These are phyloP conservation scores for Gardenia jasminoides DNA, from an alignment of 257 asterid genomes.

Conservation along the genomic window DNA sequence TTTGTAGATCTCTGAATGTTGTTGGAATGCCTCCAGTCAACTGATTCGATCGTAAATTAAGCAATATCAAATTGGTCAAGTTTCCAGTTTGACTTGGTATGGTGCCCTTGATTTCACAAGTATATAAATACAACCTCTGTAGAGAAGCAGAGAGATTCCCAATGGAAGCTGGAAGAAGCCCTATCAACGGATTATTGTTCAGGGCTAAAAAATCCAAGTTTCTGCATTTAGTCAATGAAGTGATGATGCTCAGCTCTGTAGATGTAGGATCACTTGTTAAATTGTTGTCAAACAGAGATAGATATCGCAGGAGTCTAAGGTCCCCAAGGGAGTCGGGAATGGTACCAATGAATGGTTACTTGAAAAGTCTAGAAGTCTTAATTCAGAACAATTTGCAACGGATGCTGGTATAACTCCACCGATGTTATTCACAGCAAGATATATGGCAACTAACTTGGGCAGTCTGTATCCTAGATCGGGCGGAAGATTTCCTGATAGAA, in stretches of 20 bases:
- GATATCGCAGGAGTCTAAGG: background rate
- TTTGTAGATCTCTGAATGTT: slow-evolving; percentile 15
- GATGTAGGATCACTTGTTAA: background rate
- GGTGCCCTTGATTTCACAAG: background rate
- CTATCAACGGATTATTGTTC: background rate
- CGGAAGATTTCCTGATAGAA: background rate
- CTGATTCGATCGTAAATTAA: no score
- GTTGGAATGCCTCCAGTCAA: no score
- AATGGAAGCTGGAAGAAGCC: slow-evolving; percentile 11
- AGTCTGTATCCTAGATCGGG: background rate
- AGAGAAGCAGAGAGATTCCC: background rate
- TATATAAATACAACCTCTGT: background rate
- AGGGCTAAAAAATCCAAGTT: background rate
- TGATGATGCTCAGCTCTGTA: background rate
- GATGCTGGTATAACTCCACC: slow-evolving; percentile 13
- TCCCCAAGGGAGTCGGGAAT: background rate
- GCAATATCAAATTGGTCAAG: no score
- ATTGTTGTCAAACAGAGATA: background rate
- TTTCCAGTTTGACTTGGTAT: background rate
- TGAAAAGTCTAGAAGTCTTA: background rate
- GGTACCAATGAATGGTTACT: background rate
- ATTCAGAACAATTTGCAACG: background rate
- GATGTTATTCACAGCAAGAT: slow-evolving; percentile 4
- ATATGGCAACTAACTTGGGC: background rate
- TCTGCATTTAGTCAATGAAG: background rate